Percentiles rank a stretch among this genome's conserved stretches.
Conservation (phyloP, 2,329 filamentous ascomycete species). For the Aspergillus candidus region DNA sequence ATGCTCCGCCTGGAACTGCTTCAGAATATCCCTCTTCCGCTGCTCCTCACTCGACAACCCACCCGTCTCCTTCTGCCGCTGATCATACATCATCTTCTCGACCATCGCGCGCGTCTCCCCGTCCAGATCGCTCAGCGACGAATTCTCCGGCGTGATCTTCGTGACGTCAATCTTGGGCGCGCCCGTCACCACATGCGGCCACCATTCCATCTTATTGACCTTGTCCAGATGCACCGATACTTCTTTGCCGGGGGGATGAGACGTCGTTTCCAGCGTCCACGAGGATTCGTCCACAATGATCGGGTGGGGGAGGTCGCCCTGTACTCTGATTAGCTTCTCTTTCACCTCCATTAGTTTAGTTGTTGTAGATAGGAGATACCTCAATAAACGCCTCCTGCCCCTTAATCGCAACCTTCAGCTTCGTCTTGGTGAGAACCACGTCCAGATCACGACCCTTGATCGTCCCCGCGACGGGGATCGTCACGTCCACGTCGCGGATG, state of each 20-base stretch:
- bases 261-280: slow-evolving; percentile 76
- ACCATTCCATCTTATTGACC: slow-evolving; percentile 96
- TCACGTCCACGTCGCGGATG: slow-evolving; percentile 80
- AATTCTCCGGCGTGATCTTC: slow-evolving; percentile 91
- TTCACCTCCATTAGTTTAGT: no score
- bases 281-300: slow-evolving; percentile 82
- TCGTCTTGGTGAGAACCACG: slow-evolving; percentile 73
- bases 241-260: slow-evolving; percentile 56
- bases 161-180: slow-evolving; percentile 91
- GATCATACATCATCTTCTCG: slow-evolving; percentile 99
- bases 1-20: slow-evolving; percentile 82
- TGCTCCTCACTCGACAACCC: slow-evolving; percentile 88
- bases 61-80: slow-evolving; percentile 91
- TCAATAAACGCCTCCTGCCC: slow-evolving; percentile 79
- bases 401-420: slow-evolving; percentile 75
- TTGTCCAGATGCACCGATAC: slow-evolving; percentile 91
- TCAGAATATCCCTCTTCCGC: slow-evolving; percentile 87
- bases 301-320: slow-evolving; percentile 80
- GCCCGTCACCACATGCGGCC: slow-evolving; percentile 79
- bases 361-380: slow-evolving; percentile 42
- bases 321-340: slow-evolving; percentile 2
- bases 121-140: slow-evolving; percentile 84
- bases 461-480: slow-evolving; percentile 70
- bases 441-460: slow-evolving; percentile 78
- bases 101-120: slow-evolving; percentile 95